Conservation (phyloP, 169 alveolate genomes). For the Plasmodium relictum region DNA sequence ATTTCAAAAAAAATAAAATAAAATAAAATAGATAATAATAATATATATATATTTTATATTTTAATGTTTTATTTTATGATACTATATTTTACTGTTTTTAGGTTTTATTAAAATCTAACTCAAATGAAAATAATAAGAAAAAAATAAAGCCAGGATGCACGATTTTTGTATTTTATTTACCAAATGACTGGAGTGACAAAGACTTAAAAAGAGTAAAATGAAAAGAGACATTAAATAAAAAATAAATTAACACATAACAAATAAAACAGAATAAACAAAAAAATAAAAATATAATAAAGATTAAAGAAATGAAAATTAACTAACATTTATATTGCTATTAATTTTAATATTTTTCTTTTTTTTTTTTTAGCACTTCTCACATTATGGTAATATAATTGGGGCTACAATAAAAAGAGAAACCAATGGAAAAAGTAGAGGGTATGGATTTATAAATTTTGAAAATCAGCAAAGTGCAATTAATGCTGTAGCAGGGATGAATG, state of each 20-base stretch:
- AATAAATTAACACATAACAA: too few species aligned
- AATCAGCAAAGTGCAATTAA: constrained; percentile 89
- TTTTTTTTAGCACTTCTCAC: constrained; percentile 82
- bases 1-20: background rate
- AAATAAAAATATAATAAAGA: too few species aligned
- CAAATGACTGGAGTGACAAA: constrained; percentile 77
- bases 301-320: too few species aligned
- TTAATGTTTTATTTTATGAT: background rate
- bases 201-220: constrained; percentile 59
- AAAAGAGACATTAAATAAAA: background rate
- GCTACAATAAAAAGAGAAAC: constrained; percentile 89
- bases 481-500: constrained; percentile 91
- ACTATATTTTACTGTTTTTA: background rate
- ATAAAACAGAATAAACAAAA: too few species aligned
- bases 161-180: constrained; percentile 70
- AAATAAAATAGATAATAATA: background rate
- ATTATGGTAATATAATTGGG: constrained; percentile 86
- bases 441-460: constrained; percentile 92
- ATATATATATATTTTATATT: background rate
- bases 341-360: background rate
- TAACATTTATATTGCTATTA: background rate
- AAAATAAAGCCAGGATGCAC: constrained; percentile 76
- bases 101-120: constrained; percentile 66
- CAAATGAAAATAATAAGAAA: constrained; percentile 59
- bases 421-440: constrained; percentile 90